phyloP scores from a whole-genome alignment of 805 yeast species.

The Danielozyma ontarioensis region DNA sequence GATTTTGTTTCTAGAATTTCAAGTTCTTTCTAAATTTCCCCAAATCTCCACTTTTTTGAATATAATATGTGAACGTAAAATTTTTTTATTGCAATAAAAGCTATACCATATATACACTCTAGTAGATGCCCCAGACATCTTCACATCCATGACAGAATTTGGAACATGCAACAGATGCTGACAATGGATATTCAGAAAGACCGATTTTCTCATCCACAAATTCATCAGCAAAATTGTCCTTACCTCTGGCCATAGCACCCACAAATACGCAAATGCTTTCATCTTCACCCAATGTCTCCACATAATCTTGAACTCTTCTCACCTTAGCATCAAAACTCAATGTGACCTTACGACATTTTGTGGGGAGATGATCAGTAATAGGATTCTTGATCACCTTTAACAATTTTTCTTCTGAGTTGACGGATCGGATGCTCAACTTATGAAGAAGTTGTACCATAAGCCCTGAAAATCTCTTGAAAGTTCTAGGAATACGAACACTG shows the following conservation, averaged over 20 bases:
- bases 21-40: too few relatives aligned
- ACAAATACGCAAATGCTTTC: conserved; percentile 97
- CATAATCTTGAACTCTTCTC: conserved; percentile 83
- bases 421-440: conserved; percentile 87
- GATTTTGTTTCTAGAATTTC: too few relatives aligned
- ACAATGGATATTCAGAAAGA: conserved; percentile 88
- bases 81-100: too few relatives aligned
- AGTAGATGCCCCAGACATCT: conserved; percentile 88
- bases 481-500: conserved; percentile 93
- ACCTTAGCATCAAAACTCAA: conserved; percentile 90
- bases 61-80: too few relatives aligned
- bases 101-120: too few relatives aligned
- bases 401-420: conserved; percentile 90
- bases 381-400: conserved; percentile 95
- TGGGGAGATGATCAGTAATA: conserved; percentile 92
- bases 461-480: conserved; percentile 96
- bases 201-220: conserved; percentile 95
- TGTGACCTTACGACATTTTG: conserved; percentile 91
- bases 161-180: conserved; percentile 97
- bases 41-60: too few relatives aligned
- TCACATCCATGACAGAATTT: conserved; percentile 98
- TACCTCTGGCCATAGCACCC: conserved; percentile 99
- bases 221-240: conserved; percentile 96
- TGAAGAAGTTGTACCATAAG: conserved; percentile 96
- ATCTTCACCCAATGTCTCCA: conserved; percentile 69